Evolutionary conservation across 306 rosid species (phyloP), one percentile per base, ranked within the genome.

Genomic region (Cicer yamashitae): DNA sequence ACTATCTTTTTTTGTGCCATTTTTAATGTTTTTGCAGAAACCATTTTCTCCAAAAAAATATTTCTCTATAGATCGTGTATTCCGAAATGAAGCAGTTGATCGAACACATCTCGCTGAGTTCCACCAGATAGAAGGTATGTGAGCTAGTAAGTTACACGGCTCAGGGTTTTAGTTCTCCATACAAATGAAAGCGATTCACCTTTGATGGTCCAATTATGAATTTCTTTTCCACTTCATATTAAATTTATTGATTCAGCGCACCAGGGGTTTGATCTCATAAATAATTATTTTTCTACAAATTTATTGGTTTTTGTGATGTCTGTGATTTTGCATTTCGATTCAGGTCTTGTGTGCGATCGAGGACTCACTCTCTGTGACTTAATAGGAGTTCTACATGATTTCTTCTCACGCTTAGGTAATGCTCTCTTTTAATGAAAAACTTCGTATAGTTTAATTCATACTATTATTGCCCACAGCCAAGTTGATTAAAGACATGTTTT

Each of bases 61-160:
- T 83, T 92, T 87, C 89, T 94, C 99, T 30, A 94, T 94, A 57
- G 97, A 94, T 71, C 96, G 99, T 20, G 99, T 94, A 6, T 94
- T 94, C 85, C 88, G 99, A 82, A 94, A 94, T 82, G 99, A 94
- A 80, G 99, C 99, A 3, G 97, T 94, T 6, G 99, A 94, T 84
- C 88, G 99, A 50, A 94, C 98, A 30, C 98, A 94, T 85, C 98
- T 94, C 76, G 96, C 98, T 6, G 98, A 94, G 83, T 94, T 94
- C 85, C 98, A 92, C 86, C 98, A 94, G 83, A 94, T 94, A 34
- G 98, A 94, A 94, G 98, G 98, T 94, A 84, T 45, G 34, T 34
- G 22, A 64, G 41, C 60, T 85, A 71, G 7, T 53, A 38, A 44
- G 64, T 62, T 76, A 50, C 54, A 34, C 34, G n/a, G 30, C 53